Evolutionary conservation across 179 eudicot species (phyloP).

Genomic region (Gypsophila paniculata): DNA sequence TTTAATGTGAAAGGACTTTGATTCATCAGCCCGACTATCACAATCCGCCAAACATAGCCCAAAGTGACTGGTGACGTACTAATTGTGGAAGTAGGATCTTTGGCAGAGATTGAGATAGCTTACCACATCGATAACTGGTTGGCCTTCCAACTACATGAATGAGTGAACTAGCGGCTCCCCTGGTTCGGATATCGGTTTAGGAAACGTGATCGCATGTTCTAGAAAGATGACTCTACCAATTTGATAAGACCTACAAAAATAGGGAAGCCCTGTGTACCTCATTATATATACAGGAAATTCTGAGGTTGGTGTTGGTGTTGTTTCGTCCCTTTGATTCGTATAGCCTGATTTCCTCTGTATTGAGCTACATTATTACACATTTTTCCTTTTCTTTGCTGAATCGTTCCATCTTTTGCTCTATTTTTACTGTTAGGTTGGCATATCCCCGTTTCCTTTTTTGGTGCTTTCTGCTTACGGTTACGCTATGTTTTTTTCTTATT

Average conservation of each 20-base stretch:
- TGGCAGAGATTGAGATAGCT: no score
- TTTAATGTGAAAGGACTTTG: no score
- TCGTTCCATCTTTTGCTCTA: slow-evolving; percentile 1
- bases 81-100: no score
- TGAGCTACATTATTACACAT: not conserved
- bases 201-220: no score
- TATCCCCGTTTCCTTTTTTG: not conserved
- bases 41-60: no score
- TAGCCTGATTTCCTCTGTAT: not conserved
- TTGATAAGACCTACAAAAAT: not conserved
- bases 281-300: not conserved
- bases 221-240: no score
- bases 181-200: no score
- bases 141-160: no score
- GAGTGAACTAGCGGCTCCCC: no score
- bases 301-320: not conserved
- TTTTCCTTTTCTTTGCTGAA: not conserved
- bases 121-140: no score
- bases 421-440: not conserved
- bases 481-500: not conserved
- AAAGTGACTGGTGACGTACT: no score
- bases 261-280: not conserved
- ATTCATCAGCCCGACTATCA: no score
- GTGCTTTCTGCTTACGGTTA: not conserved
- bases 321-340: not conserved